Evolutionary conservation across 768 basidiomycete genomes (phyloP), one percentile per base, ranked within the genome.

Genomic region (Rhizopogon vesiculosus): DNA sequence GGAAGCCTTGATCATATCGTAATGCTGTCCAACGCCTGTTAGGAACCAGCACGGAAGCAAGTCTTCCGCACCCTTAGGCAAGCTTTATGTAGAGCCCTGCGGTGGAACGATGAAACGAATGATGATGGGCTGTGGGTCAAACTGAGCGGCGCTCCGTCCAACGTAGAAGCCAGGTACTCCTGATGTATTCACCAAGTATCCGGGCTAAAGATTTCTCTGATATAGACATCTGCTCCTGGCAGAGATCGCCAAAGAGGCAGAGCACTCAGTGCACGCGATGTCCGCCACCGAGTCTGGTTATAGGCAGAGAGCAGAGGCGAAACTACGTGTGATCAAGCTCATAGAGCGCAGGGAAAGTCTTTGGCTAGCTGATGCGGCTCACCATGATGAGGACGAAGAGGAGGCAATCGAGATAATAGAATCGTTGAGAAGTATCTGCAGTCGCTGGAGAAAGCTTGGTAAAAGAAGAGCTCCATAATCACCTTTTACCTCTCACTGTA

Each of bases 211-310:
- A 48, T 53, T 19, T 13, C 33, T 9, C 25, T 45, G 40, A 13
- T 22, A 15, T 45, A 85, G 84, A 62, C 66, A 70, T 48, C 61
- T 69, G 19, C 62, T 79, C 10, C 61, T 86, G 15, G 72, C 71
- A 25, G 57, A 65, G 1, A 69, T 71, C 2, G 79, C 84, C 4
- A 73, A 67, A 51, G 68, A 71, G 33, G 65, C 84, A 7, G 86
- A 87, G 56, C 76, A 78, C 55, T 67, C 56, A 4, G 72, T 71
- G 1, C 73, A 79, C 42, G 72, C 76, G 1, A 75, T 85, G 71
- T 79, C 78, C 15, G 76, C 75, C 42, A 84, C 82, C 0, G 59
- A 64, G 8, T 66, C 69, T 2, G 84, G 85, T 8, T 88, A 89
- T 59, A 62, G 63, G 15, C 57, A 43, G 5, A 77, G 78, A 2